A percentile compares a stretch with the other conserved stretches of the same genome.
phyloP scores from a whole-genome alignment of 495 filamentous ascomycete species.

The Xylaria bambusicola region DNA sequence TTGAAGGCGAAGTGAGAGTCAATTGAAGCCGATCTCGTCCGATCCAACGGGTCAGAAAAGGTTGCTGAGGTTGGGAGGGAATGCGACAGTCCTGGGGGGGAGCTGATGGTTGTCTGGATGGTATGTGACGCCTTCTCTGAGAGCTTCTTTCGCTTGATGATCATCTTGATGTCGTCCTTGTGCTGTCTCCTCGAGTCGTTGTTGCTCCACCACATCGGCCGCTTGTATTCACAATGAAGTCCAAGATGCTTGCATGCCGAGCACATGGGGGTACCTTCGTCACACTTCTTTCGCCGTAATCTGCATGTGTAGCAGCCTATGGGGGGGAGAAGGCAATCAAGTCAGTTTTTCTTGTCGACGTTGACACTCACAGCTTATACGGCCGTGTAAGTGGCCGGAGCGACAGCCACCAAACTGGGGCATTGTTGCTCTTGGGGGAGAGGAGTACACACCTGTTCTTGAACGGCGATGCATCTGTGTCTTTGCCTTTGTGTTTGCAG shows the following conservation, averaged over 20 bases:
- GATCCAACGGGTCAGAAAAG: conserved; percentile 70
- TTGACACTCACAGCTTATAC: conserved; percentile 25
- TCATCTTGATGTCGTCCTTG: conserved; percentile 94
- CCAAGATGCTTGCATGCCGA: conserved; percentile 85
- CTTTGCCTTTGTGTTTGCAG: conserved; percentile 61
- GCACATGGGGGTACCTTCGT: conserved; percentile 86
- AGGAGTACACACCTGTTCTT: conserved; percentile 73
- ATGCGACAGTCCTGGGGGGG: conserved; percentile 78
- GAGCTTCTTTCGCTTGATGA: conserved; percentile 95
- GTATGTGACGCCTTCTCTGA: conserved; percentile 73
- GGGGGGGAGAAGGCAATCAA: conserved; percentile 18
- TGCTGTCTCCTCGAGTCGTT: conserved; percentile 79
- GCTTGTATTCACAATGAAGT: conserved; percentile 90
- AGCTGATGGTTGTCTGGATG: conserved; percentile 57
- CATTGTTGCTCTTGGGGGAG: conserved; percentile 13
- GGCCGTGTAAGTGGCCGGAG: conserved; percentile 30
- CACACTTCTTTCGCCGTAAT: conserved; percentile 94
- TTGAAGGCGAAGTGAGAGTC: conserved; percentile 78
- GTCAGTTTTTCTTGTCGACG: conserved; percentile 27
- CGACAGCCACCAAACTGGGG: background rate
- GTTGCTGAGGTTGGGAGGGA: conserved; percentile 79
- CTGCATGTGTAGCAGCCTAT: conserved; percentile 99
- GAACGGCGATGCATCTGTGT: conserved; percentile 89
- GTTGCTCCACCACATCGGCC: conserved; percentile 96
- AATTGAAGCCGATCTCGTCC: conserved; percentile 71